These are phyloP conservation scores for Saturnispora hagleri DNA, from an alignment of 805 yeast genomes.

Conservation along the genomic window DNA sequence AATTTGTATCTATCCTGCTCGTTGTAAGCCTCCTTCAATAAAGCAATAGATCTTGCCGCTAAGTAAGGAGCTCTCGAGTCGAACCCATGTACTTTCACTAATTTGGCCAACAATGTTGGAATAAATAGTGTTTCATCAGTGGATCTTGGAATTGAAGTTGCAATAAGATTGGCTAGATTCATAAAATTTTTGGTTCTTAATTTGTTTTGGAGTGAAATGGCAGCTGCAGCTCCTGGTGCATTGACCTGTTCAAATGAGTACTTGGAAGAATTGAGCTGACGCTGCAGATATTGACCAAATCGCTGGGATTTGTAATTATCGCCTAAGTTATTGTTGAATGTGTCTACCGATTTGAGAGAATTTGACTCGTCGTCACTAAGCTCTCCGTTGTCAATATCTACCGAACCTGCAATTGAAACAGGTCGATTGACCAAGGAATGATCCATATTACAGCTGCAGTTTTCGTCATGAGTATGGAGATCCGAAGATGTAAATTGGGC, in stretches of 20 bases:
- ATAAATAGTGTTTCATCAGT: slow-evolving; percentile 72
- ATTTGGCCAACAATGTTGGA: slow-evolving; percentile 59
- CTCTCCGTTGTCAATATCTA: slow-evolving; percentile 38
- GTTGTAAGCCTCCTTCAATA: slow-evolving; percentile 44
- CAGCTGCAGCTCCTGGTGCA: slow-evolving; percentile 72
- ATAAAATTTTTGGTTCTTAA: slow-evolving; percentile 35
- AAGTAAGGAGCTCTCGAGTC: slow-evolving; percentile 60
- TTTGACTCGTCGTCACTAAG: slow-evolving; percentile 39
- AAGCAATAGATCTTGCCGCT: slow-evolving; percentile 63
- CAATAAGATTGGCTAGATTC: slow-evolving; percentile 49
- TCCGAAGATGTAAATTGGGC: slow-evolving; percentile 22
- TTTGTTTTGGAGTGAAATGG: slow-evolving; percentile 43
- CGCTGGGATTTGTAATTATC: background rate
- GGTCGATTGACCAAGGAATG: slow-evolving; percentile 53
- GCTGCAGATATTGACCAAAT: slow-evolving; percentile 7
- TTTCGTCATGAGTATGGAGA: slow-evolving; percentile 37
- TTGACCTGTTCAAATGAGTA: slow-evolving; percentile 52
- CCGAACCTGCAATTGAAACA: slow-evolving; percentile 56
- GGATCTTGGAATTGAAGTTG: slow-evolving; percentile 65
- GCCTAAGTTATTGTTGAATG: background rate
- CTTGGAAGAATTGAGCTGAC: slow-evolving; percentile 10
- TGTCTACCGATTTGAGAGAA: slow-evolving; percentile 14
- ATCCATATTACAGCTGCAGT: slow-evolving; percentile 47
- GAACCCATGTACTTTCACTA: slow-evolving; percentile 65
- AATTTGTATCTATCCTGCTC: slow-evolving; percentile 27